These are phyloP conservation scores for Backusella parvicylindrica DNA, from an alignment of 192 early-diverging fungal species.

Conservation along the genomic window DNA sequence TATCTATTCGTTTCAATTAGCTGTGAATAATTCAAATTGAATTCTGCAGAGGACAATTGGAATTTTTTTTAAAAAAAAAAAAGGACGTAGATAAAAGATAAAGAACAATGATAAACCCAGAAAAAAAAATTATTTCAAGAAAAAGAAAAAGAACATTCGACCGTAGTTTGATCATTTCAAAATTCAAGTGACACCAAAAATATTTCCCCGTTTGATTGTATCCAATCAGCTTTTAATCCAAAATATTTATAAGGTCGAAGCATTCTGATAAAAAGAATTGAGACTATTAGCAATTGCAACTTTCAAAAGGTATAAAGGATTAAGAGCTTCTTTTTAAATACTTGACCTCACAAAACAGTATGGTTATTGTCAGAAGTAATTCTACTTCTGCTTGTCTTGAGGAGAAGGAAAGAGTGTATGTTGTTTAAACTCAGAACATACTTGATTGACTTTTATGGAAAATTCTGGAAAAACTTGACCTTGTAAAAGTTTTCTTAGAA, in stretches of 20 bases:
- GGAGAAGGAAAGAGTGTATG: background rate
- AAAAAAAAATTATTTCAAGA: background rate
- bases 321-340: background rate
- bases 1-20: background rate
- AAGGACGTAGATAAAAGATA: background rate
- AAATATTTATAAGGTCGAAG: background rate
- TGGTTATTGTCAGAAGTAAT: background rate
- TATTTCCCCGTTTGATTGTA: background rate
- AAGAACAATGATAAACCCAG: background rate
- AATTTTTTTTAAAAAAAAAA: background rate
- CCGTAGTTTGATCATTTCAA: background rate
- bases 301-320: background rate
- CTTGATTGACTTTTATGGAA: background rate
- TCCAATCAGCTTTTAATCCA: background rate
- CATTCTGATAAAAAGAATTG: background rate
- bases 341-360: background rate
- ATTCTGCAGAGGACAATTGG: background rate
- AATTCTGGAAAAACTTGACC: background rate
- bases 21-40: background rate
- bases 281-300: background rate
- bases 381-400: background rate
- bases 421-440: background rate
- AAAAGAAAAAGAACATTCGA: background rate
- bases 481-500: background rate
- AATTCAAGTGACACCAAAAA: background rate